Base-by-base conservation (phyloP, 176 grass and related monocot genomes). In the Oryza meyeriana region DNA sequence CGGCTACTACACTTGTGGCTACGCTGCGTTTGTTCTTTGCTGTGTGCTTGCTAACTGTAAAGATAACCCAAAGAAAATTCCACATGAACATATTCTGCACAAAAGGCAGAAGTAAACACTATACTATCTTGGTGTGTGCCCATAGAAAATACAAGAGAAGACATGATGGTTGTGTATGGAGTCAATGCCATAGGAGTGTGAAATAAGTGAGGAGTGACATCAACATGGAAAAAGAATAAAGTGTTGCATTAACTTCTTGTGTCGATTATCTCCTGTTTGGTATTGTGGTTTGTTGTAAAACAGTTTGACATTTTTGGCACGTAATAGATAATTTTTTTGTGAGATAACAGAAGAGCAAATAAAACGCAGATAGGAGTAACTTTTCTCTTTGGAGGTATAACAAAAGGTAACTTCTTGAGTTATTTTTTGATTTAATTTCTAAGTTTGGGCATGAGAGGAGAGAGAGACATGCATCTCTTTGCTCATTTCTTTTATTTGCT, bases 11-110 rank as follows among this genome's bases (percentile, higher is more conserved):
- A n/a, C 57, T 26, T 63, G 75, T 63, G 75, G 25, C 39, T 77
- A 29, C 8, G 24, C 57, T 77, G 57, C 8, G 24, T 41, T 61
- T 77, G 55, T 59, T 7, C 55, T 13, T 34, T 32, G 18, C 66
- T 39, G 69, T 39, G 69, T 80, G 77, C 69, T 26, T 74, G 84
- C 44, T 44, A 80, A 86, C 83, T 72, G 83, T 79, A 85, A 87
- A 82, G 79, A 1, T 41, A 26, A 32, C 1, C 11, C 0, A 47
- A 22, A 62, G 9, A 58, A 58, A 55, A 55, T 13, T 32, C 39
- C 25, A 64, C 65, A 22, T 4, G 40, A 87, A 25, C 66, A 40
- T 13, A 52, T 64, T 71, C 79, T 6, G 24, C 55, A 12, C 17
- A 38, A 25, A 77, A 25, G 35, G 50, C 12, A 4, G 69, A 27